Evolutionary conservation across 148 eudicot genomes (phyloP).

Genomic region (Rhododendron kiyosumense): DNA sequence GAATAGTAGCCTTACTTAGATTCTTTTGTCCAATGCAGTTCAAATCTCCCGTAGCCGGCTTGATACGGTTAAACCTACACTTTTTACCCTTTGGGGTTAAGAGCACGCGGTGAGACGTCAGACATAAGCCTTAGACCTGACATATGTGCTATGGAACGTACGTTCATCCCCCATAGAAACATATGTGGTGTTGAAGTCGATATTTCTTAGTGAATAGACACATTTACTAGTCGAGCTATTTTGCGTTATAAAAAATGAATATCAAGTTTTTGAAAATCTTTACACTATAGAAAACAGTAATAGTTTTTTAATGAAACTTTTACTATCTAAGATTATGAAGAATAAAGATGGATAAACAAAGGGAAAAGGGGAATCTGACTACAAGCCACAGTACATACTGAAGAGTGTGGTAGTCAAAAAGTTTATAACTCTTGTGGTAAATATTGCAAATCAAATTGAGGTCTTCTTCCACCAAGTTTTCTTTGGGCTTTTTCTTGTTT

Average conservation of each 20-base stretch:
- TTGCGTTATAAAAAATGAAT: neutral
- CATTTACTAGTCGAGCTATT: neutral
- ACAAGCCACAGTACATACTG: neutral
- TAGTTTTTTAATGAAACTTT: neutral
- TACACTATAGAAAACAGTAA: too few species aligned
- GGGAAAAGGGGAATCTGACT: neutral
- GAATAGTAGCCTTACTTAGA: neutral
- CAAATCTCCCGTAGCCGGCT: neutral
- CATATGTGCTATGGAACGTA: neutral
- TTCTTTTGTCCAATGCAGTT: neutral
- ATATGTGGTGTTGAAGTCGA: neutral
- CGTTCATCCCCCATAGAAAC: neutral
- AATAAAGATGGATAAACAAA: neutral
- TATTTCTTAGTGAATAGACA: neutral
- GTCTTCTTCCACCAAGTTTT: too few species aligned
- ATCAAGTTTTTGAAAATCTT: neutral
- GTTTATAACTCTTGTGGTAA: neutral
- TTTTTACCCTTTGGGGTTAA: neutral
- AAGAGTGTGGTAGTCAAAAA: slow-evolving; percentile 3
- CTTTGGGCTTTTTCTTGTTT: too few species aligned
- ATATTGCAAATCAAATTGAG: neutral
- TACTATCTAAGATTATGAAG: neutral
- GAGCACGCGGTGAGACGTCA: neutral
- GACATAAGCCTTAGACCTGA: neutral
- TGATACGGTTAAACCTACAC: neutral